phyloP scores from a whole-genome alignment of 2,329 filamentous ascomycete genomes.

The Mycocentrospora acerina region DNA sequence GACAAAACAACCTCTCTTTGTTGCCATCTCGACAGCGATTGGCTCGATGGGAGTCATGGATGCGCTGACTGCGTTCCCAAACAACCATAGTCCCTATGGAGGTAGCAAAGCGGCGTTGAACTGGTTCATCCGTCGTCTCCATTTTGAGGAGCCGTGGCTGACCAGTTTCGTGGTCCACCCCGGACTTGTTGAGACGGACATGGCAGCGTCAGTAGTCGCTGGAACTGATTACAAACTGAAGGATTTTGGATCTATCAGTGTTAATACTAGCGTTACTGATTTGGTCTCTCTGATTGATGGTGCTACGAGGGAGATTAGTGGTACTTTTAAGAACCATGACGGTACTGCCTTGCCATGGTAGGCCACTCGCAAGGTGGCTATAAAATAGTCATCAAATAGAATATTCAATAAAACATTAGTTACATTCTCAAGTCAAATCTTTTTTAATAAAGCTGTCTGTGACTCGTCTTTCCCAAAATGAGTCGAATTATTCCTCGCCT shows the following conservation, averaged over 20 bases:
- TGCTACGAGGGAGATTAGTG: constrained; percentile 7
- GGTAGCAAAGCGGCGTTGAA: constrained; percentile 17
- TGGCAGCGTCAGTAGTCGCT: constrained; percentile 4
- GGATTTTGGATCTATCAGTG: constrained; percentile 7
- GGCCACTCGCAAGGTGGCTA: not conserved
- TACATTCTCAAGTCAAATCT: too few relatives aligned
- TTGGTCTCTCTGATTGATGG: constrained; percentile 11
- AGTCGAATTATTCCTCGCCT: too few relatives aligned
- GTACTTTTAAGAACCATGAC: constrained; percentile 9
- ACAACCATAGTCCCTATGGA: constrained; percentile 2
- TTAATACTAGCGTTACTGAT: constrained; percentile 13
- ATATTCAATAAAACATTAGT: too few relatives aligned
- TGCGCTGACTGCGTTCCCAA: not conserved
- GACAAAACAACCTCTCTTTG: constrained; percentile 10
- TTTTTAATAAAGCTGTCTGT: too few relatives aligned
- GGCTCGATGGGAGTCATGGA: constrained; percentile 6
- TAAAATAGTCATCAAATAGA: too few relatives aligned
- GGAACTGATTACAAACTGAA: constrained; percentile 6
- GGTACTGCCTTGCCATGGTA: constrained; percentile 4
- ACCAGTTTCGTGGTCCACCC: constrained; percentile 13
- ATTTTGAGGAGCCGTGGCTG: constrained; percentile 11
- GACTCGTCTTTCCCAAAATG: too few relatives aligned
- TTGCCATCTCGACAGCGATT: constrained; percentile 10
- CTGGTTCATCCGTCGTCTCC: constrained; percentile 8
- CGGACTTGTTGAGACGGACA: constrained; percentile 18